Percentiles rank a stretch among this genome's conserved stretches.
These are phyloP conservation scores for Lactarius tabidus DNA, from an alignment of 768 basidiomycete genomes.

Conservation along the genomic window DNA sequence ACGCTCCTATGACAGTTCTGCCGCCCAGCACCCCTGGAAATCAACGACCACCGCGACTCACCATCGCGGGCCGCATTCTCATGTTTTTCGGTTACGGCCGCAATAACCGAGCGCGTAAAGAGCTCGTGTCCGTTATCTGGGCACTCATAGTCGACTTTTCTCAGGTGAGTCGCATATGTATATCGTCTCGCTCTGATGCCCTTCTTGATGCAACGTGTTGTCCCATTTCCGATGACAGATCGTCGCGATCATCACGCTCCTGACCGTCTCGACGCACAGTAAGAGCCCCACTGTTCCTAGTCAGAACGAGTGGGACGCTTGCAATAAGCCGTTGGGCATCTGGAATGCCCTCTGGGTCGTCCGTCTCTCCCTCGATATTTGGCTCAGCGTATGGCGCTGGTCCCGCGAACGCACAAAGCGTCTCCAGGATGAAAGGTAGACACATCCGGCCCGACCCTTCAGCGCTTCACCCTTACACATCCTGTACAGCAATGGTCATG, in stretches of 20 bases:
- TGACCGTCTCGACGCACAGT: slow-evolving; percentile 44
- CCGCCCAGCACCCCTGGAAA: background rate
- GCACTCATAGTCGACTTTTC: slow-evolving; percentile 45
- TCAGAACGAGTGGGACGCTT: slow-evolving; percentile 57
- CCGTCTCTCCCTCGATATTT: slow-evolving; percentile 46
- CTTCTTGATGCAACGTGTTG: slow-evolving; percentile 8
- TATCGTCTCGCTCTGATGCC: slow-evolving; percentile 5
- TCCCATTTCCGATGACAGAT: slow-evolving; percentile 39
- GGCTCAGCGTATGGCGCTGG: slow-evolving; percentile 57
- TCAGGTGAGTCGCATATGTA: slow-evolving; percentile 43
- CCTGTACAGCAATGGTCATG: slow-evolving; percentile 3
- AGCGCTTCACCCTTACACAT: background rate
- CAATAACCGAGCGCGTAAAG: slow-evolving; percentile 48
- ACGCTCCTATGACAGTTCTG: background rate
- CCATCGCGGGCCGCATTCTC: slow-evolving; percentile 30
- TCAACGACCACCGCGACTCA: slow-evolving; percentile 3
- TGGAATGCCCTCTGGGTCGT: slow-evolving; percentile 67
- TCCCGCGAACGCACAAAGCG: slow-evolving; percentile 29
- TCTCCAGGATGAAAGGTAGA: slow-evolving; percentile 23
- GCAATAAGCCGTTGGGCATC: slow-evolving; percentile 57
- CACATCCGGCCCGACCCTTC: slow-evolving; percentile 1
- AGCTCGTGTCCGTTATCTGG: slow-evolving; percentile 50
- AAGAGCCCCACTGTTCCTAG: slow-evolving; percentile 42
- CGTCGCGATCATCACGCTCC: slow-evolving; percentile 46
- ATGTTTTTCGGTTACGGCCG: slow-evolving; percentile 51